A percentile compares a stretch with the other conserved stretches of the same genome.
These are phyloP conservation scores for Rhizoclosmatium sp. DNA, from an alignment of 192 early-diverging fungal species.

Conservation along the genomic window DNA sequence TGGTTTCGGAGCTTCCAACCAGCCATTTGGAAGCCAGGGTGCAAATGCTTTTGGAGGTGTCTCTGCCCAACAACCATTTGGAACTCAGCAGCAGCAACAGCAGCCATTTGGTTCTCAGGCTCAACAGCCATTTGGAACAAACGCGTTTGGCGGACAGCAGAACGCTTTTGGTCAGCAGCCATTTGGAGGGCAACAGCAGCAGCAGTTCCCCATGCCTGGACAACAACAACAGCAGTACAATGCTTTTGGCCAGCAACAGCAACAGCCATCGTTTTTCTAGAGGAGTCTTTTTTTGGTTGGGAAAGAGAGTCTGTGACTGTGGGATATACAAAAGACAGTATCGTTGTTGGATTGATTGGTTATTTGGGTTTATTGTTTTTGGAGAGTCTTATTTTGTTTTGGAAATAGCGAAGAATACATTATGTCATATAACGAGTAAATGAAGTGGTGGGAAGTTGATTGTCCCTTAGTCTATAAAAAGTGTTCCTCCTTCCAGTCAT, in stretches of 20 bases:
- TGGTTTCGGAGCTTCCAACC: background rate
- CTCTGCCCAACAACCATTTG: slow-evolving; percentile 5
- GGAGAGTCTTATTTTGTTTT: too few relatives aligned
- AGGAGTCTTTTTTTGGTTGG: too few relatives aligned
- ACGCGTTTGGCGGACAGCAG: background rate
- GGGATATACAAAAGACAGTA: too few relatives aligned
- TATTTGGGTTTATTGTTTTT: too few relatives aligned
- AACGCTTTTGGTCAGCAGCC: slow-evolving; percentile 13
- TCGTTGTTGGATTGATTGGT: too few relatives aligned
- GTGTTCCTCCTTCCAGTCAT: slow-evolving; percentile 13
- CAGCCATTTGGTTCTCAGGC: slow-evolving; percentile 17
- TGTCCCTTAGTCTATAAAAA: background rate
- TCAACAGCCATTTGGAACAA: slow-evolving; percentile 41
- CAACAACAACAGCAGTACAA: slow-evolving; percentile 33
- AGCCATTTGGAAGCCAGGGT: slow-evolving; percentile 6
- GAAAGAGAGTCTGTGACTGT: too few relatives aligned
- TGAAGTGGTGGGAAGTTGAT: too few relatives aligned
- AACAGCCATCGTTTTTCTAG: slow-evolving; percentile 5
- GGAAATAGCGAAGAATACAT: too few relatives aligned
- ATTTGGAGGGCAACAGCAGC: slow-evolving; percentile 7
- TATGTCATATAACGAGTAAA: too few relatives aligned
- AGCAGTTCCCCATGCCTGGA: slow-evolving; percentile 21
- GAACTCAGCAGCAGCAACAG: slow-evolving; percentile 16
- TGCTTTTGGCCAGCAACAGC: slow-evolving; percentile 15
- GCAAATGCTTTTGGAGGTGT: background rate